Evolutionary conservation across 169 alveolate species (phyloP).

Genomic region (Theileria annulata): DNA sequence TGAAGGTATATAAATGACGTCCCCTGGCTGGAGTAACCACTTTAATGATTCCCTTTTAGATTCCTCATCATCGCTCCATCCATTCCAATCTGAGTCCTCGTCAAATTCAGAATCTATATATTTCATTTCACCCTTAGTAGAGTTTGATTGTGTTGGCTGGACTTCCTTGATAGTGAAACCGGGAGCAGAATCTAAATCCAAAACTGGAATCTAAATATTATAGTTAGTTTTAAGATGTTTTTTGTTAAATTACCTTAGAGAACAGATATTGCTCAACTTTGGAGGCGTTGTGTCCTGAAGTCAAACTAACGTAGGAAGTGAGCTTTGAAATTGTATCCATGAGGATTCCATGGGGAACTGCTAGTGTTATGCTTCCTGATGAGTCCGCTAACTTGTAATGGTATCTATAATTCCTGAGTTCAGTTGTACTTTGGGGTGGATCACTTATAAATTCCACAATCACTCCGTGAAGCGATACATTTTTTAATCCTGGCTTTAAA

Average conservation of each 20-base stretch:
- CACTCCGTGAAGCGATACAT: constrained; percentile 64
- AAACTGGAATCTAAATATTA: neutral
- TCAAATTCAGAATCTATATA: constrained; percentile 36
- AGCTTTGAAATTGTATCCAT: constrained; percentile 63
- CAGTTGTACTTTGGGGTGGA: constrained; percentile 76
- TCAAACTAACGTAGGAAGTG: constrained; percentile 21
- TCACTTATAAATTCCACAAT: constrained; percentile 72
- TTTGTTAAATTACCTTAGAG: constrained; percentile 30
- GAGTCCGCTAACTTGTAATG: constrained; percentile 73
- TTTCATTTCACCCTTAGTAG: constrained; percentile 24
- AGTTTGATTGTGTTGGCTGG: constrained; percentile 40
- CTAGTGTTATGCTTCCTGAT: constrained; percentile 69
- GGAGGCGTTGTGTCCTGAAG: constrained; percentile 41
- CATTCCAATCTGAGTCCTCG: constrained; percentile 53
- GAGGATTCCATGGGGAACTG: constrained; percentile 72
- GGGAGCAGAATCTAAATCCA: constrained; percentile 39
- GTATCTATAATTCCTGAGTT: constrained; percentile 56
- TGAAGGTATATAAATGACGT: constrained; percentile 63
- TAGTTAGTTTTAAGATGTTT: neutral
- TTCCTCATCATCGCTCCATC: constrained; percentile 63
- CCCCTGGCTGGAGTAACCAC: constrained; percentile 75
- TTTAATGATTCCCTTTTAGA: constrained; percentile 47
- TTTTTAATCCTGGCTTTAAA: constrained; percentile 69
- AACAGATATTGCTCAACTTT: constrained; percentile 34
- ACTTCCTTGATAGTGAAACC: constrained; percentile 54